These are phyloP conservation scores for Phyllosticta citrichinensis DNA, from an alignment of 2,329 filamentous ascomycete species.

Conservation along the genomic window DNA sequence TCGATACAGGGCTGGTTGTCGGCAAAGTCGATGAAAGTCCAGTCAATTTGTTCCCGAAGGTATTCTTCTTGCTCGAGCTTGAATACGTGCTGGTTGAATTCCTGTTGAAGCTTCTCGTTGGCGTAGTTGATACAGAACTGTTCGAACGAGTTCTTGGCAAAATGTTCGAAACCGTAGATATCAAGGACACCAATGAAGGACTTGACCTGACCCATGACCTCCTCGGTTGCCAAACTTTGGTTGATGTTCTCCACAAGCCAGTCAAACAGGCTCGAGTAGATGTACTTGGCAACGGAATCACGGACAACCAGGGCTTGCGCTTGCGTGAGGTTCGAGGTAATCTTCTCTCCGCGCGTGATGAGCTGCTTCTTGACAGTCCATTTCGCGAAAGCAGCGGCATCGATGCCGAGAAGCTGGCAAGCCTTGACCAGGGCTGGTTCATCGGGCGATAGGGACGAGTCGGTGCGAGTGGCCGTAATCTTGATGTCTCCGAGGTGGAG, in stretches of 20 bases:
- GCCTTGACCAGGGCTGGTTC: constrained; percentile 78
- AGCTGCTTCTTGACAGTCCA: constrained; percentile 99
- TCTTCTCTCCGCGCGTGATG: constrained; percentile 92
- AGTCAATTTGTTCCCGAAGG: constrained; percentile 89
- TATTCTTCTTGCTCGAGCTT: constrained; percentile 99
- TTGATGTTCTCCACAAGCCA: constrained; percentile 99
- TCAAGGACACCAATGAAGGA: constrained; percentile 97
- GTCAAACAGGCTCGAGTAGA: constrained; percentile 96
- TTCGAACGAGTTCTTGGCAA: constrained; percentile 98
- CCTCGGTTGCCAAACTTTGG: constrained; percentile 75
- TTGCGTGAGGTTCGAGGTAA: constrained; percentile 87
- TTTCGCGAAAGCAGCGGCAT: constrained; percentile 77
- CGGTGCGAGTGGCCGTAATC: constrained; percentile 80
- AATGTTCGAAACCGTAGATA: constrained; percentile 99
- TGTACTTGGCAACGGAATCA: constrained; percentile 96
- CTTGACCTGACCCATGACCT: constrained; percentile 68
- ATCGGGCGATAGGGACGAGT: constrained; percentile 68
- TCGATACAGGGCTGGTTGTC: constrained; percentile 99
- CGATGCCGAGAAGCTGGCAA: constrained; percentile 76
- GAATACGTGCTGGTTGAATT: constrained; percentile 99
- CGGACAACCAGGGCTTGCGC: constrained; percentile 89
- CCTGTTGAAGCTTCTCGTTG: constrained; percentile 97
- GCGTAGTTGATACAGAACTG: constrained; percentile 99
- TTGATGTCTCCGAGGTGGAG: constrained; percentile 95
- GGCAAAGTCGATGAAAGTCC: constrained; percentile 99